These are phyloP conservation scores for Salinomyces thailandicus DNA, from an alignment of 2,329 filamentous ascomycete genomes.

Conservation along the genomic window DNA sequence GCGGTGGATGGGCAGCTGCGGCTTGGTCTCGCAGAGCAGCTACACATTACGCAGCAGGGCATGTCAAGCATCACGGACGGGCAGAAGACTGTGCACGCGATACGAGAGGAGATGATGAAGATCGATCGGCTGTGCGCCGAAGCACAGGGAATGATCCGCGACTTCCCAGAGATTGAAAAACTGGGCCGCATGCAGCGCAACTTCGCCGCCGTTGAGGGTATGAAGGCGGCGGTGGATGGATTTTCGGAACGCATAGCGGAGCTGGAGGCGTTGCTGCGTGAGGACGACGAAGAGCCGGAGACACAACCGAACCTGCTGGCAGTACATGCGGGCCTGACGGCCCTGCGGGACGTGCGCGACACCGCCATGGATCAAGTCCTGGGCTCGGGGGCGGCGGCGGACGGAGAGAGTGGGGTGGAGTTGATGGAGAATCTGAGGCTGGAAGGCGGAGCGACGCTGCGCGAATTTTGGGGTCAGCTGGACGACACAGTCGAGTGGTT, in stretches of 20 bases:
- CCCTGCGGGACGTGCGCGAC: constrained; percentile 86
- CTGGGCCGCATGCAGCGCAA: constrained; percentile 93
- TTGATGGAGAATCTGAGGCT: constrained; percentile 64
- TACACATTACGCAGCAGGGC: constrained; percentile 86
- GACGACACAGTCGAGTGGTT: constrained; percentile 90
- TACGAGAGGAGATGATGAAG: constrained; percentile 97
- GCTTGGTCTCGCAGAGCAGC: constrained; percentile 77
- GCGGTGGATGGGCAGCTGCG: constrained; percentile 86
- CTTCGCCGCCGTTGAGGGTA: constrained; percentile 85
- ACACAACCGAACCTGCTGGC: constrained; percentile 85
- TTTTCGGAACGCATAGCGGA: constrained; percentile 69
- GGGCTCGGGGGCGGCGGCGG: constrained; percentile 32
- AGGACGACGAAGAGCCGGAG: constrained; percentile 77
- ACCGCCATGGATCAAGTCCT: constrained; percentile 95
- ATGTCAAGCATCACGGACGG: constrained; percentile 83
- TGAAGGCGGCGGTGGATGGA: constrained; percentile 80
- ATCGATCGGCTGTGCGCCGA: constrained; percentile 97
- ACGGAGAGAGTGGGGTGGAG: constrained; percentile 92
- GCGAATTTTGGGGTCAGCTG: constrained; percentile 79
- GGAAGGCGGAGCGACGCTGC: constrained; percentile 60
- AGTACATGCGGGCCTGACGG: constrained; percentile 84
- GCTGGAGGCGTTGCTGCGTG: constrained; percentile 66
- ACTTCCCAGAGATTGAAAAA: constrained; percentile 86
- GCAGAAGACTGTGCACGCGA: constrained; percentile 80
- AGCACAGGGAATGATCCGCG: constrained; percentile 92